Evolutionary conservation across 202 grass and related monocot species (phyloP).

Genomic region (Schoenoplectus tabernaemontani): DNA sequence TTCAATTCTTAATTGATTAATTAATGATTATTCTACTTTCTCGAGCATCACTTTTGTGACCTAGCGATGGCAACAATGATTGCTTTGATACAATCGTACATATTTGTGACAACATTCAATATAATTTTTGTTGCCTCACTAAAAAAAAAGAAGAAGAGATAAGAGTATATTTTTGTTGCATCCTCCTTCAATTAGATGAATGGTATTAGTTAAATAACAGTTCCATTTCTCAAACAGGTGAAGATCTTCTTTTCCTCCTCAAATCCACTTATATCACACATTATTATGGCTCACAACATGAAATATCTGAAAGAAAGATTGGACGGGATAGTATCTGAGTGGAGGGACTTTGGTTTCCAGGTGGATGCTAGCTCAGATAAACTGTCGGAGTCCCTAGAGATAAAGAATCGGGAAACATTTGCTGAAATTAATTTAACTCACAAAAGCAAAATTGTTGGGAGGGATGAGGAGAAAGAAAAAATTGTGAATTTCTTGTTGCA

Average conservation of each 20-base stretch:
- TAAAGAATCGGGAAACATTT: not conserved
- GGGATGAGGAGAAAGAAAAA: slow-evolving; percentile 33
- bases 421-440: not conserved
- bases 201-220: not conserved
- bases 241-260: not conserved
- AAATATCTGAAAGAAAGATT: not conserved
- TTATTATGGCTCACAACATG: not conserved
- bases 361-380: not conserved
- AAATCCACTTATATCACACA: not conserved
- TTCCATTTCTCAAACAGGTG: slow-evolving; percentile 8
- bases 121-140: too few relatives aligned
- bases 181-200: too few relatives aligned
- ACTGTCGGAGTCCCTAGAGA: not conserved
- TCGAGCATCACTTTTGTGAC: too few relatives aligned
- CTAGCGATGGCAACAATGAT: too few relatives aligned
- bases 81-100: too few relatives aligned
- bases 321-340: not conserved
- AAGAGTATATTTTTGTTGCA: too few relatives aligned
- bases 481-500: slow-evolving; percentile 30
- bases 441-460: slow-evolving; percentile 25
- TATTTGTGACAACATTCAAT: too few relatives aligned
- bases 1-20: too few relatives aligned
- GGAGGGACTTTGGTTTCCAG: not conserved
- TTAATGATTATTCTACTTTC: too few relatives aligned
- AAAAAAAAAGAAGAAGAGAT: too few relatives aligned